Evolutionary conservation across 441 rosid genomes (phyloP).

Genomic region (Gossypium gossypioides): DNA sequence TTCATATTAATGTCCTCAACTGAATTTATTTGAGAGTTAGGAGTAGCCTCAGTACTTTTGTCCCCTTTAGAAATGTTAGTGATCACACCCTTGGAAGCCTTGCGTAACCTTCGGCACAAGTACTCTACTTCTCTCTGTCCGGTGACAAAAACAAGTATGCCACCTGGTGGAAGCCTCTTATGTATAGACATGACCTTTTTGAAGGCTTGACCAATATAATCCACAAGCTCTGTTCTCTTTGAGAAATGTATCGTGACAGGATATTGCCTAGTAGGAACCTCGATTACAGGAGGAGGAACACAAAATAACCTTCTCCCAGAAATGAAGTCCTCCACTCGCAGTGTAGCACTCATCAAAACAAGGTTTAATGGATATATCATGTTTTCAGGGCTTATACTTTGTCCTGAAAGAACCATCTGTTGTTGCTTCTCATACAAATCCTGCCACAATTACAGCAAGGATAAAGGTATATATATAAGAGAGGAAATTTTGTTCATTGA

Average conservation of each 20-base stretch:
- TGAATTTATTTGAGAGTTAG: slow-evolving; percentile 24
- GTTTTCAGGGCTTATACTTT: slow-evolving; percentile 36
- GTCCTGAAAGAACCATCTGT: slow-evolving; percentile 43
- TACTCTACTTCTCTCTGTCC: slow-evolving; percentile 90
- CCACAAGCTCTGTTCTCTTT: slow-evolving; percentile 67
- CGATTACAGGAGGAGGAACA: slow-evolving; percentile 55
- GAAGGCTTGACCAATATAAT: slow-evolving; percentile 79
- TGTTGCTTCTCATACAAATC: slow-evolving; percentile 52
- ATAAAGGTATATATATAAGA: background rate
- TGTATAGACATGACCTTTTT: slow-evolving; percentile 83
- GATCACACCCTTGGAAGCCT: slow-evolving; percentile 45
- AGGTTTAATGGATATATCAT: slow-evolving; percentile 62
- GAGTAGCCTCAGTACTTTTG: slow-evolving; percentile 21
- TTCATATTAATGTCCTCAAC: slow-evolving; percentile 48
- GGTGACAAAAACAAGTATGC: slow-evolving; percentile 84
- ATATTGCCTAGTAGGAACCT: slow-evolving; percentile 76
- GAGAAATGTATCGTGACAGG: slow-evolving; percentile 71
- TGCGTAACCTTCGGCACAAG: slow-evolving; percentile 56
- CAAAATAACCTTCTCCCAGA: slow-evolving; percentile 58
- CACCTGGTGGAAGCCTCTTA: slow-evolving; percentile 78
- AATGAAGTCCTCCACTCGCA: slow-evolving; percentile 69
- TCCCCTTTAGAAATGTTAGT: slow-evolving; percentile 23
- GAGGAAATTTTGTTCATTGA: background rate
- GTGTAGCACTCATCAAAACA: slow-evolving; percentile 86
- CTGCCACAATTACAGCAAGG: slow-evolving; percentile 26